A percentile compares a stretch with the other conserved stretches of the same genome.
phyloP scores from a whole-genome alignment of 2,329 filamentous ascomycete species.

The Orbilia ellipsospora region DNA sequence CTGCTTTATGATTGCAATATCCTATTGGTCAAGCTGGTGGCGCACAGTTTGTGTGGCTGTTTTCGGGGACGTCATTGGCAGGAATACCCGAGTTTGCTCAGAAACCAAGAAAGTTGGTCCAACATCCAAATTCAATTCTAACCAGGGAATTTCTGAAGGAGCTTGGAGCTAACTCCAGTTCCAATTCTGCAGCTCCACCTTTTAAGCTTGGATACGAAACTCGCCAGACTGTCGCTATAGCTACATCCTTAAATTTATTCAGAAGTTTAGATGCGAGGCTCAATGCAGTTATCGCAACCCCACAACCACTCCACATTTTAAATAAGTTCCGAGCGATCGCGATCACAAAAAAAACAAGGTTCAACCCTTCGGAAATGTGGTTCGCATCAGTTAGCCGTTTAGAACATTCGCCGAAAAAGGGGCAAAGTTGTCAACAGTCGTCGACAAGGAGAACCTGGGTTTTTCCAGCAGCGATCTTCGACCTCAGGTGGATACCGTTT shows the following conservation, averaged over 20 bases:
- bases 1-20: no score
- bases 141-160: no score
- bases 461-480: slow-evolving; percentile 13
- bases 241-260: no score
- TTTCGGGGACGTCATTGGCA: slow-evolving; percentile 16
- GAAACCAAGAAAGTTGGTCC: no score
- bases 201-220: no score
- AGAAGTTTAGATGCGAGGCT: no score
- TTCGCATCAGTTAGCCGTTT: not conserved
- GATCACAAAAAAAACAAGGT: slow-evolving; percentile 8
- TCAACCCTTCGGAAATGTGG: not conserved
- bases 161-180: no score
- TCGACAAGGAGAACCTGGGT: slow-evolving; percentile 18
- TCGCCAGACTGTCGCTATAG: no score
- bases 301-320: slow-evolving; percentile 15
- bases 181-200: no score
- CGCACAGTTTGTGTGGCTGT: slow-evolving; percentile 1
- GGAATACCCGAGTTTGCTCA: slow-evolving; percentile 5
- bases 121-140: no score
- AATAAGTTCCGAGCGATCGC: slow-evolving; percentile 48
- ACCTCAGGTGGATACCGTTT: slow-evolving; percentile 26
- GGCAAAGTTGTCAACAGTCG: not conserved
- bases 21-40: not conserved
- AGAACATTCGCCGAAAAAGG: slow-evolving; percentile 15
- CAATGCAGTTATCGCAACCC: no score